Evolutionary conservation across 441 rosid species (phyloP), one percentile per base, ranked within the genome.

Genomic region (Metrosideros polymorpha): DNA sequence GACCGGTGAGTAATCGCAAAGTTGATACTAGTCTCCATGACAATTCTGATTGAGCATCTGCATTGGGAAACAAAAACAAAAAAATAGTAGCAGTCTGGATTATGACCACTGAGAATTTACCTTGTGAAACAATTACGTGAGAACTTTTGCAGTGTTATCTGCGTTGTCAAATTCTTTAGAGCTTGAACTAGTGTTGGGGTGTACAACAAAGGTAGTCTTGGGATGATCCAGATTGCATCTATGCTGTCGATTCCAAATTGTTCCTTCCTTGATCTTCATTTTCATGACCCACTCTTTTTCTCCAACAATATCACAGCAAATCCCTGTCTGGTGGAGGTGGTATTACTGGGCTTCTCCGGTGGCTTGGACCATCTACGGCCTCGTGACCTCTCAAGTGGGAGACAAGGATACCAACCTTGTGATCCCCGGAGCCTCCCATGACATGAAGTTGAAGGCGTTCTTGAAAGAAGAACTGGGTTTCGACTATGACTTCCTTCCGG

Each of bases 291-390:
- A 19, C 47, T 66, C 47, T 35, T 66, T 66, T 35, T 22, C 25
- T 66, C 47, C 79, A 66, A 66, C 77, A 24, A 66, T 18, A 24
- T 87, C 49, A 25, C 87, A 88, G 84, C 42, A 56, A 32, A 86
- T 88, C 59, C 88, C 84, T 10, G 61, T 79, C 49, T 76, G 86
- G 88, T 51, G 86, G 84, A 76, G 82, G 53, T 86, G 84, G 87
- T 84, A 85, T 71, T 86, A 84, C 86, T 86, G 88, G 87, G 85
- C 86, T 32, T 86, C 86, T 55, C 90, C 90, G 3, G 88, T 88
- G 15, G 88, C 90, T 30, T 88, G 90, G 90, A 84, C 90, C 9
- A 84, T 88, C 86, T 86, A 88, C 43, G 90, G 90, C 13, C 66
- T 88, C 51, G 66, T 88, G 79, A 82, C 90, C 12, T 88, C 90